Evolutionary conservation across 2,329 filamentous ascomycete species (phyloP), one percentile per base, ranked within the genome.

Genomic region (Hawksworthiomyces lignivorus): DNA sequence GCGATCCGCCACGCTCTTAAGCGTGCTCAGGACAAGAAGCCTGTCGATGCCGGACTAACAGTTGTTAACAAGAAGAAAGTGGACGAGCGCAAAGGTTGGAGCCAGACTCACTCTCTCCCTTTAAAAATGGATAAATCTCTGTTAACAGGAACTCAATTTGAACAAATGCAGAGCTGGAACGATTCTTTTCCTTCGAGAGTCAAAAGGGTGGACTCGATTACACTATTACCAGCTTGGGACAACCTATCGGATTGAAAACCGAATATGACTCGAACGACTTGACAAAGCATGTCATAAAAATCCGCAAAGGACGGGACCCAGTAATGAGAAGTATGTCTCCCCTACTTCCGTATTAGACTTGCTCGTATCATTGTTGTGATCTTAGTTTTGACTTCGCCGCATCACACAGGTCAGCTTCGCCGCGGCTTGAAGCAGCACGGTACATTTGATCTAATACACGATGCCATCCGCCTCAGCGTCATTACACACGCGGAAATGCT

Each of bases 341-440:
- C 24, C 28, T n/a, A n/a, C n/a, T n/a, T n/a, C n/a, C n/a, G n/a
- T n/a, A n/a, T n/a, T n/a, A n/a, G n/a, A n/a, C n/a, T n/a, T n/a
- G n/a, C n/a, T n/a, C n/a, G n/a, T n/a, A n/a, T n/a, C n/a, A n/a
- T n/a, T n/a, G n/a, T n/a, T n/a, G n/a, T n/a, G 14, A 15, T 15
- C 36, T 12, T 24, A n/a, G 12, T 19, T 7, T 11, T 24, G 21
- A 14, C 12, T 14, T 20, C 12, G 39, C 10, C n/a, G 6, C 35
- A 17, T 19, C 33, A 31, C 19, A 4, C 15, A 57, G 55, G 53
- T 36, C 51, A 51, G 10, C 49, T 55, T 21, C 47, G 49, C 9
- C 53, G 54, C 12, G 54, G 53, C 9, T 43, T 57, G 8, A 53
- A 41, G 7, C 55, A 57, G 35, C 54, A 56, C 32, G 50, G 50